These are phyloP conservation scores for Musa beccarii DNA, from an alignment of 176 grass and related monocot species.

Conservation along the genomic window DNA sequence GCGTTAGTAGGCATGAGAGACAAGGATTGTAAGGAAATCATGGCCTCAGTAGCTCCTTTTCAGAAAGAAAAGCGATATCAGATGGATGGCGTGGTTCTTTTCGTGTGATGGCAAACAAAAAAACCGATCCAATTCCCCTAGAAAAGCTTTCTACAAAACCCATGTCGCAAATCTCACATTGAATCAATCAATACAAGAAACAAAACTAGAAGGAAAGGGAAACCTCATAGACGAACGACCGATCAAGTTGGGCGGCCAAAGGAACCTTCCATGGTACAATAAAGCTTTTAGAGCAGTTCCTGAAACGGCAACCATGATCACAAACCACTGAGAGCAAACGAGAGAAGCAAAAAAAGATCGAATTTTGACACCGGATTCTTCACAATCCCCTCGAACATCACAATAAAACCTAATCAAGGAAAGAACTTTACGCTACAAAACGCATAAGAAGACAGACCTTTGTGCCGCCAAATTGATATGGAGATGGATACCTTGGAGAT, in stretches of 20 bases:
- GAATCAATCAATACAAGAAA: constrained; percentile 1
- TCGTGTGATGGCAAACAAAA: constrained; percentile 6
- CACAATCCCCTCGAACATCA: not conserved
- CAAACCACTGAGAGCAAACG: not conserved
- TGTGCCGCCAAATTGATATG: not conserved
- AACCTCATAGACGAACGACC: no score
- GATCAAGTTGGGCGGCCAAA: not conserved
- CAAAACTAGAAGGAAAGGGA: not conserved
- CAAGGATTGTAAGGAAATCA: constrained; percentile 9
- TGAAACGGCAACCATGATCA: not conserved
- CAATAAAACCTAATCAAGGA: not conserved
- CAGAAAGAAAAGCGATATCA: constrained; percentile 6
- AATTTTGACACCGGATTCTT: not conserved
- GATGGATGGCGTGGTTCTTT: constrained; percentile 11
- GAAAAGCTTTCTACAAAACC: not conserved
- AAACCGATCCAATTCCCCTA: constrained; percentile 5
- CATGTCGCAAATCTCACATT: not conserved
- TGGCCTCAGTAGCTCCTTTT: constrained; percentile 5
- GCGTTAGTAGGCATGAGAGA: constrained; percentile 13
- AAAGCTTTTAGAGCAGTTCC: not conserved
- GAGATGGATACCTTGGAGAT: not conserved
- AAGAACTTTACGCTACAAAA: not conserved
- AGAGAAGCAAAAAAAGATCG: not conserved
- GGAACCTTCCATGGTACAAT: not conserved
- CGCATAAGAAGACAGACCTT: not conserved